phyloP scores from a whole-genome alignment of 257 asterid genomes.

The Solanum rostratum region DNA sequence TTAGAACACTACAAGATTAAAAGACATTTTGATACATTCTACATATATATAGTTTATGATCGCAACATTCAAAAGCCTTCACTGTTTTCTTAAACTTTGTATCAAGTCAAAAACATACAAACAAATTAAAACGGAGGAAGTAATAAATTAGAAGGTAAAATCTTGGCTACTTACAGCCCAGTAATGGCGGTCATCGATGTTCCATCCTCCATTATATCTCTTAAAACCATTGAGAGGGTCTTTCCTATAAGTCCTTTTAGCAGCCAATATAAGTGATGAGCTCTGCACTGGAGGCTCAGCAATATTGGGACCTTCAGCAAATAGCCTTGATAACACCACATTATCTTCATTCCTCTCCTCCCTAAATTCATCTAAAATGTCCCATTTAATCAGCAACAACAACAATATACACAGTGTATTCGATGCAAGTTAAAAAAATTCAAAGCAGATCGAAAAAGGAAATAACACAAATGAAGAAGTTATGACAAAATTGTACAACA shows the following conservation, averaged over 20 bases:
- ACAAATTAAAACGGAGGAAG: neutral
- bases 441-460: neutral
- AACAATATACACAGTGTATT: neutral
- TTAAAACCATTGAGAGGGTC: constrained; percentile 60
- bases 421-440: no score
- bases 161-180: constrained; percentile 64
- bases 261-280: constrained; percentile 65
- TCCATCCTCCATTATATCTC: constrained; percentile 77
- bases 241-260: constrained; percentile 53
- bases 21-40: no score
- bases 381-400: neutral
- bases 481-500: no score
- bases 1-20: no score
- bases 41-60: neutral
- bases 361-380: constrained; percentile 12
- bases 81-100: neutral
- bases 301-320: constrained; percentile 27
- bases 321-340: constrained; percentile 27
- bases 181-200: constrained; percentile 64
- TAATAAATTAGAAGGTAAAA: neutral
- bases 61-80: neutral
- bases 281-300: constrained; percentile 13
- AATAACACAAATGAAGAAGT: neutral
- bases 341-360: constrained; percentile 9
- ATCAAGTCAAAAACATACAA: neutral